Base-by-base conservation (phyloP, 768 basidiomycete genomes). In the Exsudoporus frostii region DNA sequence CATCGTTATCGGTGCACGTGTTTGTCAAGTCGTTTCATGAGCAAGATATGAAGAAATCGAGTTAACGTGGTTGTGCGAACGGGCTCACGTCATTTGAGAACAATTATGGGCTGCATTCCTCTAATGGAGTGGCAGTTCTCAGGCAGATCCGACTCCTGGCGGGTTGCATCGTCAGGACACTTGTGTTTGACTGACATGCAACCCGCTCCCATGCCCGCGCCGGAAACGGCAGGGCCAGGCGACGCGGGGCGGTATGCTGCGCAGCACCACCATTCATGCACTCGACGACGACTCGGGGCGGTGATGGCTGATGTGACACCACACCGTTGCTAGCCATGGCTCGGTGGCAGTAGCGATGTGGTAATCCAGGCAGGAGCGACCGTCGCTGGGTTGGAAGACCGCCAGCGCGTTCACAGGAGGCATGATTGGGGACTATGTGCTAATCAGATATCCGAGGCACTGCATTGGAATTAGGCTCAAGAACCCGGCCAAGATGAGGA, bases 361-460 rank as follows among this genome's bases (percentile, higher is more conserved):
- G 60, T 54, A 48, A 58, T 51, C 15, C 39, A 44, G 17, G 32
- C 30, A 41, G 29, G 14, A 27, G 46, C 24, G 29, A 42, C 7
- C 45, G 52, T 63, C 66, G 66, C 66, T 69, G 67, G 57, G 66
- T 69, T 66, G 14, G 25, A 65, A 63, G 48, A 17, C 9, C 5
- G 7, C 40, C 34, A 33, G 54, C 52, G 55, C 43, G 55, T 50
- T 54, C 66, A 66, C 58, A 68, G 58, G 51, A 47, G 22, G 14
- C 48, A 54, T 65, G 63, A 63, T 67, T 66, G 60, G 43, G 45
- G 55, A 14, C 42, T 19, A 48, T 54, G 59, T 60, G 67, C 44
- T 65, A 60, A 68, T 71, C 67, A 69, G 67, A 71, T 67, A 63
- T 71, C 69, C 65, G 67, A 71, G 67, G 69, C 67, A 69, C 69